Evolutionary conservation across 2,329 filamentous ascomycete species (phyloP), one percentile per base, ranked within the genome.

Genomic region (Sporothrix curviconia): DNA sequence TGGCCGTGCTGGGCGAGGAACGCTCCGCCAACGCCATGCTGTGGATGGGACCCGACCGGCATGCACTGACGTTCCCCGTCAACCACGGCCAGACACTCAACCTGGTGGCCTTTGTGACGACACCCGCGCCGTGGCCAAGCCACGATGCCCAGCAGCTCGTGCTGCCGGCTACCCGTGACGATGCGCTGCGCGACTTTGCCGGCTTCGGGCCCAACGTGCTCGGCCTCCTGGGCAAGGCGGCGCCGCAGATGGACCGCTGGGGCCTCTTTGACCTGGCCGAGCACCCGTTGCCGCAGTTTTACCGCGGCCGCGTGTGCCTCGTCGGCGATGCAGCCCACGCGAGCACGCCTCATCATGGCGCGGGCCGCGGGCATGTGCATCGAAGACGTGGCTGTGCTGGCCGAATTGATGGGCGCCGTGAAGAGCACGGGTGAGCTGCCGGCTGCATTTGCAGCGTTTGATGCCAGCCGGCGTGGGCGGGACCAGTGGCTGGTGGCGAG

Each of bases 281-380:
- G n/a, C 63, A 74, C 42, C 75, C 74, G 0, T 67, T 77, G 1
- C 71, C 71, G 1, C 64, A 65, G 11, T 80, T 74, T 43, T 72
- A 70, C 62, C 71, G 71, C 24, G 72, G 71, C 7, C 70, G 75
- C 0, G 63, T 79, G 24, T 76, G 73, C 37, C 72, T 86, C 2
- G 67, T 82, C 0, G 84, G 83, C 14, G 83, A 87, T 64, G 82
- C 83, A 0, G 84, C 83, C 0, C 83, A 86, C 65, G 82, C 82
- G 0, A 79, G 79, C 39, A 80, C 81, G 0, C 83, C 83, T 0
- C 78, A 82, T 39, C 78, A 83, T 42, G 83, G 82, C 0, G 76
- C 82, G 1, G 83, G 83, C n/a, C 2, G 77, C 79, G 0, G 80
- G 79, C 1, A 76, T 84, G 63, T 80, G 78, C 1, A 78, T 85